These are phyloP conservation scores for Yamadazyma trypodendri DNA, from an alignment of 1,139 yeast genomes.

Conservation along the genomic window DNA sequence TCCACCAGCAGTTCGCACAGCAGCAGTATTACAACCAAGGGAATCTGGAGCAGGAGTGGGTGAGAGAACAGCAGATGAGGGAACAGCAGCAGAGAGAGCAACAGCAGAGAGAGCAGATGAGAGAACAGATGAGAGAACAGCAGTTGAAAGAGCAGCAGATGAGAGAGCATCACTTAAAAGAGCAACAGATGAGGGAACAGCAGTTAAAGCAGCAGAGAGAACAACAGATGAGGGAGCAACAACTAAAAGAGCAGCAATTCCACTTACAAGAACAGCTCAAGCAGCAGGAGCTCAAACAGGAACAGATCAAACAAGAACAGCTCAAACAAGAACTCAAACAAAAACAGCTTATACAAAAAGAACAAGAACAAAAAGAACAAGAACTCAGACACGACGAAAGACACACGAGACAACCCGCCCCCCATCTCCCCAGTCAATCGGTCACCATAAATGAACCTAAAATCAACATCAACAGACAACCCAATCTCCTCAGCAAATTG, in stretches of 20 bases:
- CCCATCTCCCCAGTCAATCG: constrained; percentile 1
- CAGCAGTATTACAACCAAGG: constrained; percentile 12
- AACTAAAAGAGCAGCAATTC: no score
- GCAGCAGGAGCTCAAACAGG: constrained; percentile 10
- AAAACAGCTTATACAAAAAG: constrained; percentile 17
- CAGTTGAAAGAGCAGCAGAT: constrained; percentile 6
- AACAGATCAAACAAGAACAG: constrained; percentile 1
- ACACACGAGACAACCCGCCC: no score
- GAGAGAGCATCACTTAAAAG: constrained; percentile 4
- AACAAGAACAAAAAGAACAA: constrained; percentile 15
- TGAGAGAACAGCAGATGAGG: constrained; percentile 3
- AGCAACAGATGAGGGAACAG: constrained; percentile 3
- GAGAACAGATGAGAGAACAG: constrained; percentile 12
- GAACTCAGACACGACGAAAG: constrained; percentile 10
- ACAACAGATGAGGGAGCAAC: no score
- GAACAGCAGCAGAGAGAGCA: constrained; percentile 4
- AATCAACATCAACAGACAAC: constrained; percentile 75
- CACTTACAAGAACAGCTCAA: constrained; percentile 10
- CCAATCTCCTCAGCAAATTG: constrained; percentile 64
- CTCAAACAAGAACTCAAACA: constrained; percentile 1
- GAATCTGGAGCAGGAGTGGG: constrained; percentile 4
- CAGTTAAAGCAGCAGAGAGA: neutral
- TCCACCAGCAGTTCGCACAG: constrained; percentile 18
- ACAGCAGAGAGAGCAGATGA: constrained; percentile 7
- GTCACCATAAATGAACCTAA: constrained; percentile 4